A percentile compares a stretch with the other conserved stretches of the same genome.
Evolutionary conservation across 2,329 filamentous ascomycete species (phyloP).

Genomic region (Hymenoscyphus infarciens): DNA sequence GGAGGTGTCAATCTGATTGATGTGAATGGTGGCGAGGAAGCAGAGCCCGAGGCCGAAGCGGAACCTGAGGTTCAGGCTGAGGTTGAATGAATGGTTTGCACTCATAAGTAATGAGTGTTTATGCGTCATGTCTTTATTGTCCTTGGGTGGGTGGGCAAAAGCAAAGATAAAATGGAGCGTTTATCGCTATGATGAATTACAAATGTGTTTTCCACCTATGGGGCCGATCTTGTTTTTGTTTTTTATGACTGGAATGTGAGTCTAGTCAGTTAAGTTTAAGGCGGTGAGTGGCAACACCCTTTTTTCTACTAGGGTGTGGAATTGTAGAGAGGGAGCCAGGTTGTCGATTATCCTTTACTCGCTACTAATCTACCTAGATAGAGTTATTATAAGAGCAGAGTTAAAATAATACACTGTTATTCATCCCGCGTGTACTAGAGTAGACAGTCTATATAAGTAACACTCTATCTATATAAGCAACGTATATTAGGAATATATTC

Average conservation of each 20-base stretch:
- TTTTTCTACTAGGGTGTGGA: no score
- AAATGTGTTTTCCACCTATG: background rate
- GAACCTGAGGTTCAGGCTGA: constrained; percentile 13
- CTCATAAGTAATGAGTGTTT: background rate
- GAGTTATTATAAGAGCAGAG: no score
- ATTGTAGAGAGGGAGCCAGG: no score
- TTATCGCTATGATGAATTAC: constrained; percentile 2
- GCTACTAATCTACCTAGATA: no score
- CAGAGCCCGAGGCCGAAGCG: constrained; percentile 24
- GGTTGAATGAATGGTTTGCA: background rate
- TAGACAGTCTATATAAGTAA: no score
- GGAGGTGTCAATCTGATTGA: constrained; percentile 41
- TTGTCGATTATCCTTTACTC: no score
- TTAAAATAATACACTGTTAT: no score
- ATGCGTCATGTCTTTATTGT: background rate
- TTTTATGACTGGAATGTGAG: background rate
- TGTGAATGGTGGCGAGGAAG: constrained; percentile 24
- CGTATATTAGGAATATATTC: no score
- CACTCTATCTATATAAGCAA: no score
- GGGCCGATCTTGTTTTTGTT: background rate
- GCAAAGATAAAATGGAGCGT: background rate
- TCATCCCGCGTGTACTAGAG: no score
- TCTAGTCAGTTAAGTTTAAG: no score
- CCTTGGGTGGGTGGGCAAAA: background rate
- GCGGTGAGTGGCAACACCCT: no score